Conservation (phyloP, 352 stramenopile genomes). For the Nothophytophthora sp. region DNA sequence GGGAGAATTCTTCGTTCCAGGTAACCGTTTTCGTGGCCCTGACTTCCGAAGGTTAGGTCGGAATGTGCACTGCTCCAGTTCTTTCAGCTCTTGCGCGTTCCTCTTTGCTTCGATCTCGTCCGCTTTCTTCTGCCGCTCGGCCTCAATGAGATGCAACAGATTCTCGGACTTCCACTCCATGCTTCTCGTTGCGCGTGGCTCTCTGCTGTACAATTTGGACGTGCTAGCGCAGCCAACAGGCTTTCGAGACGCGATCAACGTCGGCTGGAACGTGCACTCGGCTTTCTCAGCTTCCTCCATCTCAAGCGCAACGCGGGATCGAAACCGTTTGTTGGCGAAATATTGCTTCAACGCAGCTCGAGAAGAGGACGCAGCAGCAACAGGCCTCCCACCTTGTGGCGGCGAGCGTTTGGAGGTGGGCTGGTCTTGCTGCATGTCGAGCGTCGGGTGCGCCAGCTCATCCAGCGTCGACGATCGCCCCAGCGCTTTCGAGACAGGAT, state of each 20-base stretch:
- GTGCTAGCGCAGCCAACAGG: conserved; percentile 32
- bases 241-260: conserved; percentile 30
- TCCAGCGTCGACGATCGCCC: conserved; percentile 45
- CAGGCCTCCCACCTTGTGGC: conserved; percentile 10
- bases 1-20: conserved; percentile 12
- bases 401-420: conserved; percentile 3
- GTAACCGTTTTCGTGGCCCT: conserved; percentile 7
- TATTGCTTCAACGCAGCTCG: conserved; percentile 44
- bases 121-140: conserved; percentile 47
- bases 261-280: conserved; percentile 75
- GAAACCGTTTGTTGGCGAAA: conserved; percentile 69
- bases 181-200: conserved; percentile 19
- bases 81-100: conserved; percentile 55
- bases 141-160: conserved; percentile 71
- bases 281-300: conserved; percentile 67
- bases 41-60: conserved; percentile 52
- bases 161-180: conserved; percentile 63
- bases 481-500: conserved; percentile 69
- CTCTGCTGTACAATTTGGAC: conserved; percentile 39
- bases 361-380: conserved; percentile 9
- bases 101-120: conserved; percentile 64
- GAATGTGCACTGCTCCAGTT: conserved; percentile 86
- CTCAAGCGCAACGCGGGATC: conserved; percentile 67
- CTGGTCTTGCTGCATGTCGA: conserved; percentile 17
- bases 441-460: conserved; percentile 41